Evolutionary conservation across 1,139 yeast genomes (phyloP).

Genomic region (Suhomyces coccinellae): DNA sequence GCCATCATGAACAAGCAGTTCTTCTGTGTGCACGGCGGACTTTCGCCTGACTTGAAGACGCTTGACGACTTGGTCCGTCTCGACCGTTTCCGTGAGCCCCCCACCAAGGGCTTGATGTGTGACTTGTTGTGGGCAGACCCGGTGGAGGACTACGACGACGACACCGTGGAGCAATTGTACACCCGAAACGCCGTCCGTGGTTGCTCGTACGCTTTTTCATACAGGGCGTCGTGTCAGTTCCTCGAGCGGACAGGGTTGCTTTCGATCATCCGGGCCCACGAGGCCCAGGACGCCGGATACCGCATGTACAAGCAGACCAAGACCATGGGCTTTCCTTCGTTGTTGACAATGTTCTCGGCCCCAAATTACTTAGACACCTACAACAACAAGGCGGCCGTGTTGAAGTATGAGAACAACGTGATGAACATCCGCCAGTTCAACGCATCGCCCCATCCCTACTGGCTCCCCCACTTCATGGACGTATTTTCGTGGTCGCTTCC

Average conservation of each 20-base stretch:
- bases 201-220: constrained; percentile 88
- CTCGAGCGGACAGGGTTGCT: constrained; percentile 76
- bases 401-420: constrained; percentile 86
- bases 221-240: constrained; percentile 79
- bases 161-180: constrained; percentile 54
- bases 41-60: constrained; percentile 78
- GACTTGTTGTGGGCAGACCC: constrained; percentile 98
- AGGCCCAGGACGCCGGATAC: constrained; percentile 97
- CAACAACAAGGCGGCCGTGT: constrained; percentile 93
- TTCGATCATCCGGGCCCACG: constrained; percentile 91
- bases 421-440: constrained; percentile 96
- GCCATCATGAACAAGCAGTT: constrained; percentile 95
- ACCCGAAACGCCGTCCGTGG: constrained; percentile 79
- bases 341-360: constrained; percentile 91
- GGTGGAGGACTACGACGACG: constrained; percentile 80
- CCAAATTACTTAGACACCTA: constrained; percentile 94
- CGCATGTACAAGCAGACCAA: constrained; percentile 88
- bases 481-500: constrained; percentile 98
- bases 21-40: constrained; percentile 97
- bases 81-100: constrained; percentile 89
- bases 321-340: constrained; percentile 88
- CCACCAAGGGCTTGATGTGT: constrained; percentile 92
- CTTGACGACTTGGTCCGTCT: constrained; percentile 69
- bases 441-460: constrained; percentile 92
- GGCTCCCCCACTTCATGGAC: constrained; percentile 97